Conservation (phyloP, 2,329 filamentous ascomycete genomes). For the Fusarium foetens region DNA sequence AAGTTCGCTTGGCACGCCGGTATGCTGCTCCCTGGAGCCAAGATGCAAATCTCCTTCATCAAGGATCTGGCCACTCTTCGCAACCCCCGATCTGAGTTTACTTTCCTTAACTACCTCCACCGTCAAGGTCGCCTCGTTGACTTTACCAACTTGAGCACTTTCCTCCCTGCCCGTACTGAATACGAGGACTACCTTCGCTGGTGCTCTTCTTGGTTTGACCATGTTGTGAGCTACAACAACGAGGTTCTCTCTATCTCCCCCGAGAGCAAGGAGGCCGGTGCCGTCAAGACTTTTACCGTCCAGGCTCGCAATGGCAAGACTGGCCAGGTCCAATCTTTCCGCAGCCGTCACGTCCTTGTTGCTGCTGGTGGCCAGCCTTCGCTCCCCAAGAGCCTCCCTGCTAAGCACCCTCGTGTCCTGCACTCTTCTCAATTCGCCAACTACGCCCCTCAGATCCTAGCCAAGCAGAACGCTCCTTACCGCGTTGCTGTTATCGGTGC, state of each 20-base stretch:
- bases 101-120: conserved; percentile 95
- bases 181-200: conserved; percentile 97
- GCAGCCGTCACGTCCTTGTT: conserved; percentile 72
- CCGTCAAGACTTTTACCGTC: conserved; percentile 74
- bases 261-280: conserved; percentile 58
- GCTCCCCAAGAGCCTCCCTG: conserved; percentile 76
- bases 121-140: conserved; percentile 82
- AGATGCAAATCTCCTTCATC: conserved; percentile 98
- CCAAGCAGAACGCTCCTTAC: conserved; percentile 66
- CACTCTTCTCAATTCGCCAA: conserved; percentile 90
- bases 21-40: conserved; percentile 91
- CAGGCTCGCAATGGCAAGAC: conserved; percentile 70
- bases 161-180: conserved; percentile 85
- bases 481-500: conserved; percentile 86
- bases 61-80: conserved; percentile 93
- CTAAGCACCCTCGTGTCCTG: conserved; percentile 77
- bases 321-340: conserved; percentile 62
- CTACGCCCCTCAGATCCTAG: conserved; percentile 68
- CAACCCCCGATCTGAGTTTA: conserved; percentile 90
- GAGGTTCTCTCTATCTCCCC: conserved; percentile 80
- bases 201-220: conserved; percentile 84
- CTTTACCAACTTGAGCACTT: conserved; percentile 91
- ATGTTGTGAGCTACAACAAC: conserved; percentile 77
- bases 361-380: conserved; percentile 71
- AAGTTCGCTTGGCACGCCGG: conserved; percentile 93